Percentiles rank a stretch among this genome's conserved stretches.
Evolutionary conservation across 140 eudicot genomes (phyloP).

Genomic region (Anethum foeniculum): DNA sequence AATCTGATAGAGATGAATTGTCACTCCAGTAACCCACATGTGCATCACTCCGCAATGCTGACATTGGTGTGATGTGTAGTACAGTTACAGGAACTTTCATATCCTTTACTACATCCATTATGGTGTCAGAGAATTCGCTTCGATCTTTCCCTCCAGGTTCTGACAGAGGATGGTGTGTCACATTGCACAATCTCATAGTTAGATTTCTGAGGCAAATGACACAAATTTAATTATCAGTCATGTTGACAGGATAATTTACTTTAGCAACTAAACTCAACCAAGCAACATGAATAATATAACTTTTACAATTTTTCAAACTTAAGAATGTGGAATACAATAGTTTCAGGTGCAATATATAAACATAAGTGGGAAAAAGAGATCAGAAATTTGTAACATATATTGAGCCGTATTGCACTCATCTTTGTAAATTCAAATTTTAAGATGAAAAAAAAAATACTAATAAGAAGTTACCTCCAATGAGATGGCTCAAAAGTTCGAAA

Average conservation of each 20-base stretch:
- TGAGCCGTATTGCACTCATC: background rate
- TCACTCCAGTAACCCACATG: conserved; percentile 64
- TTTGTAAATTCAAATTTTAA: background rate
- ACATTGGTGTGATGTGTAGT: conserved; percentile 55
- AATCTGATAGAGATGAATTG: conserved; percentile 45
- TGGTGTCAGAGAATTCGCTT: conserved; percentile 35
- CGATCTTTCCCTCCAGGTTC: conserved; percentile 24
- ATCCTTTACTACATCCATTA: conserved; percentile 31
- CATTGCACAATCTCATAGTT: conserved; percentile 42
- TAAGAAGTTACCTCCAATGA: conserved; percentile 53
- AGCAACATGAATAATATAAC: background rate
- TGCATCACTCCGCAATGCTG: conserved; percentile 53
- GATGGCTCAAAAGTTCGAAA: conserved; percentile 59
- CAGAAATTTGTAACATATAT: background rate
- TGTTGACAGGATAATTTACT: background rate
- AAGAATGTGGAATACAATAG: background rate
- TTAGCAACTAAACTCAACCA: background rate
- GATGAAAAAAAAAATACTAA: background rate
- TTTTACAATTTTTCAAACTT: background rate
- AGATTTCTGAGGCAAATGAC: conserved; percentile 28
- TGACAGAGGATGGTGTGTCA: conserved; percentile 35
- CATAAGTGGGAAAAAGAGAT: background rate
- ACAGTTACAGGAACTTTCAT: conserved; percentile 43
- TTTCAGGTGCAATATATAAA: background rate
- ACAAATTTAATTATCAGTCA: background rate